A percentile compares a stretch with the other conserved stretches of the same genome.
Evolutionary conservation across 768 basidiomycete species (phyloP).

Genomic region (Gymnopilus junonius): DNA sequence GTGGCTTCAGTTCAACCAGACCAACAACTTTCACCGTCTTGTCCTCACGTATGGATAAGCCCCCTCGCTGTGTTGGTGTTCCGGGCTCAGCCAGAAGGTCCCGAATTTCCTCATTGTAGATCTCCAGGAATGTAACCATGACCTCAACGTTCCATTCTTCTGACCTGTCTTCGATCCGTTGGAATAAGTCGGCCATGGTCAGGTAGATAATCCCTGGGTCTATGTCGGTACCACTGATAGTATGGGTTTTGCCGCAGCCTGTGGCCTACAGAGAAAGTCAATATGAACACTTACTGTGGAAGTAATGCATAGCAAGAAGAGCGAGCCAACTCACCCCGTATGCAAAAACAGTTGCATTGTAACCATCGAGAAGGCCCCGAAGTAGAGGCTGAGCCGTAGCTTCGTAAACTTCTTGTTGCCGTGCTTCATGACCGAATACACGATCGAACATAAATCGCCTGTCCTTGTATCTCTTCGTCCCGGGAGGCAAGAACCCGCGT

Average conservation of each 20-base stretch:
- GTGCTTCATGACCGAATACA: slow-evolving; percentile 82
- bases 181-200: slow-evolving; percentile 97
- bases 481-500: slow-evolving; percentile 82
- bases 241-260: slow-evolving; percentile 99
- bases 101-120: slow-evolving; percentile 98
- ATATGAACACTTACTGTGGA: neutral
- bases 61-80: slow-evolving; percentile 69
- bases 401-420: slow-evolving; percentile 88
- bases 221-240: slow-evolving; percentile 88
- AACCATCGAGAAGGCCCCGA: slow-evolving; percentile 87
- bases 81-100: slow-evolving; percentile 86
- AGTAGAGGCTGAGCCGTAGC: slow-evolving; percentile 86
- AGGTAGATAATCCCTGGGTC: slow-evolving; percentile 96
- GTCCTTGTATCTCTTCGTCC: slow-evolving; percentile 95
- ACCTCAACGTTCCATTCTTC: slow-evolving; percentile 89
- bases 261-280: slow-evolving; percentile 70
- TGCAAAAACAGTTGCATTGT: slow-evolving; percentile 97
- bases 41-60: slow-evolving; percentile 93
- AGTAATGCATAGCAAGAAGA: neutral
- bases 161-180: slow-evolving; percentile 84
- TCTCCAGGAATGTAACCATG: slow-evolving; percentile 94
- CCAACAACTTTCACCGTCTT: slow-evolving; percentile 90
- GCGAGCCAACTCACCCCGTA: slow-evolving; percentile 97
- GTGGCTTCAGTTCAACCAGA: slow-evolving; percentile 81
- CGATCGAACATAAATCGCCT: slow-evolving; percentile 96